Percentiles rank a stretch among this genome's conserved stretches.
Conservation (phyloP, 768 basidiomycete genomes). For the Hemileccinum impolitum region DNA sequence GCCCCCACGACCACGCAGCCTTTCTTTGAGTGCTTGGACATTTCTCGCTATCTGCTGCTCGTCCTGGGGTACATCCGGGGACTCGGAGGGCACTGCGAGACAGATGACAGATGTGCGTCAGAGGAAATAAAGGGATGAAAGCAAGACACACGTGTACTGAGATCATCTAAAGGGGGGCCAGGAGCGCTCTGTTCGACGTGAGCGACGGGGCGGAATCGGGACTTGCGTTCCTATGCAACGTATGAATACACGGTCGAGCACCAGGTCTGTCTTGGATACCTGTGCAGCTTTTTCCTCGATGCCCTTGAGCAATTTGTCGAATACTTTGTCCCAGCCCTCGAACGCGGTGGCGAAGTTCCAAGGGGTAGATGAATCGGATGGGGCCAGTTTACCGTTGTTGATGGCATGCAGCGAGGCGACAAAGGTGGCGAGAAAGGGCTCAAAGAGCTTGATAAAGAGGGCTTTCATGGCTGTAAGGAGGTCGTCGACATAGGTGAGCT, state of each 20-base stretch:
- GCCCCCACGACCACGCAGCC: slow-evolving; percentile 73
- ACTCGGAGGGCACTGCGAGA: slow-evolving; percentile 43
- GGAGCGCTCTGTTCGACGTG: slow-evolving; percentile 36
- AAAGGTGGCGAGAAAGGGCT: slow-evolving; percentile 79
- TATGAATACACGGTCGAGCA: slow-evolving; percentile 1
- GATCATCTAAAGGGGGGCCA: slow-evolving; percentile 54
- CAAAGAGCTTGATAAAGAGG: slow-evolving; percentile 83
- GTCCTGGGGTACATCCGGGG: slow-evolving; percentile 55
- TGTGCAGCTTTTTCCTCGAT: slow-evolving; percentile 74
- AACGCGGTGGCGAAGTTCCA: slow-evolving; percentile 75
- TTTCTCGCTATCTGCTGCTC: slow-evolving; percentile 92
- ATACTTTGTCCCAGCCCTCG: slow-evolving; percentile 77
- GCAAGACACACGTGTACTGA: slow-evolving; percentile 47
- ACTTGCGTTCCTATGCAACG: slow-evolving; percentile 62
- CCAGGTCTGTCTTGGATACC: slow-evolving; percentile 36
- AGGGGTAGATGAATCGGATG: slow-evolving; percentile 35
- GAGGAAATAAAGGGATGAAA: not conserved
- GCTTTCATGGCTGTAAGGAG: slow-evolving; percentile 77
- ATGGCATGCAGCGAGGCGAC: slow-evolving; percentile 77
- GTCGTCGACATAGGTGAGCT: slow-evolving; percentile 90
- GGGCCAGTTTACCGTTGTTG: slow-evolving; percentile 39
- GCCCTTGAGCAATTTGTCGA: slow-evolving; percentile 70
- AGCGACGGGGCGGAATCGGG: slow-evolving; percentile 47
- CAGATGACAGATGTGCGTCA: not conserved
- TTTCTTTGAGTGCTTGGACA: slow-evolving; percentile 83